These are phyloP conservation scores for Yamadazyma conglobata DNA, from an alignment of 1,139 yeast genomes.

Conservation along the genomic window DNA sequence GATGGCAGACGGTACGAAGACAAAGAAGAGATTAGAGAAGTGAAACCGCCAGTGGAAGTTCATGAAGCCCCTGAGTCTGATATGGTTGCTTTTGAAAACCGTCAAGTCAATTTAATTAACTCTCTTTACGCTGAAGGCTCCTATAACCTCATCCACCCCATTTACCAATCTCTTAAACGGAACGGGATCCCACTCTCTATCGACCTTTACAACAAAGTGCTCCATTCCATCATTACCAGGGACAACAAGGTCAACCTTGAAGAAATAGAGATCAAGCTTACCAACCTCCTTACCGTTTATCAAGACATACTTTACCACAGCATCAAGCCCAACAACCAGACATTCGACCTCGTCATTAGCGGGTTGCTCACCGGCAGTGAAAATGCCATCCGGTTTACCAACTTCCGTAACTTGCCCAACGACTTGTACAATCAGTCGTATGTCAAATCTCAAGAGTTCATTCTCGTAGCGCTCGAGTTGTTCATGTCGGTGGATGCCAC, in stretches of 20 bases:
- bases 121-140: conserved; percentile 18
- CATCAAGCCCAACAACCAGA: conserved; percentile 52
- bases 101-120: conserved; percentile 7
- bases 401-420: conserved; percentile 13
- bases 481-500: conserved; percentile 41
- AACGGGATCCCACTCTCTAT: conserved; percentile 29
- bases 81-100: background rate
- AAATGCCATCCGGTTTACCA: conserved; percentile 14
- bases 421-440: conserved; percentile 22
- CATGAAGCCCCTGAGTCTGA: background rate
- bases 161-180: conserved; percentile 42
- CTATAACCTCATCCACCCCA: conserved; percentile 36
- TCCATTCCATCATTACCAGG: conserved; percentile 31
- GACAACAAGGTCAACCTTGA: conserved; percentile 25
- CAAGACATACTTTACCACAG: conserved; percentile 51
- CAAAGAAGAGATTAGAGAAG: background rate
- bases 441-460: conserved; percentile 57
- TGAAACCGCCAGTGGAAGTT: background rate
- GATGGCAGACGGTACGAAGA: background rate
- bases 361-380: conserved; percentile 52
- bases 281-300: conserved; percentile 60
- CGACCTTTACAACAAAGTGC: conserved; percentile 35
- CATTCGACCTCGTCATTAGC: conserved; percentile 51
- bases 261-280: conserved; percentile 42
- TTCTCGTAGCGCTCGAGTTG: conserved; percentile 60